phyloP scores from a whole-genome alignment of 208 protist genomes.

The Acanthamoeba rhysodes region DNA sequence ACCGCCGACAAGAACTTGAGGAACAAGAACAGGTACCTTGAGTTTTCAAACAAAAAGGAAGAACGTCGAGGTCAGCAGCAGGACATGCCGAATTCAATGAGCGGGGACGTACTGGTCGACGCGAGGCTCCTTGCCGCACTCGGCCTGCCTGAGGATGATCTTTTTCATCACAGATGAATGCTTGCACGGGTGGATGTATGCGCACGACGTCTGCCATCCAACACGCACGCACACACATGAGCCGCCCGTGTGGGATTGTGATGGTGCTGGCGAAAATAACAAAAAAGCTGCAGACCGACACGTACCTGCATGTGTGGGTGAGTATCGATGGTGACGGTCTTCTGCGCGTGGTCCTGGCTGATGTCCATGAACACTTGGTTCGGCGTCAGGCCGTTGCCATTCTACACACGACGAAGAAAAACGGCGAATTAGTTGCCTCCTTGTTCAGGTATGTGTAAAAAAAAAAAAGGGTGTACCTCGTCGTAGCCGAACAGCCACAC shows the following conservation, averaged over 20 bases:
- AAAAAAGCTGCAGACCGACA: neutral
- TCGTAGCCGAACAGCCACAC: constrained; percentile 97
- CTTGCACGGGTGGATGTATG: constrained; percentile 98
- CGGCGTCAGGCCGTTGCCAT: constrained; percentile 90
- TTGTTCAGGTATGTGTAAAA: constrained; percentile 3
- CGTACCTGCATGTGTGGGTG: constrained; percentile 90
- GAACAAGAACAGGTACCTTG: constrained; percentile 93
- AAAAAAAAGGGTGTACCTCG: constrained; percentile 82
- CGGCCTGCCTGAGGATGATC: constrained; percentile 92
- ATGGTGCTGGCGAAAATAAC: neutral
- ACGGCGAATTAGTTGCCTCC: constrained; percentile 58
- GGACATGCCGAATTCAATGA: no score
- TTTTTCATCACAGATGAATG: constrained; percentile 97
- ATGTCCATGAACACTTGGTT: constrained; percentile 98
- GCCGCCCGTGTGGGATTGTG: neutral
- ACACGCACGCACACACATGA: neutral
- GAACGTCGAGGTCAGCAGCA: neutral
- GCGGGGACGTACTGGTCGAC: constrained; percentile 81
- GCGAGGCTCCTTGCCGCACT: constrained; percentile 89
- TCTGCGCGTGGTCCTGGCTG: constrained; percentile 96
- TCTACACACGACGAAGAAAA: constrained; percentile 14
- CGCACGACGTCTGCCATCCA: constrained; percentile 84
- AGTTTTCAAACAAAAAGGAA: neutral
- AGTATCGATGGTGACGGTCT: constrained; percentile 96
- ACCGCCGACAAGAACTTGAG: constrained; percentile 97